Evolutionary conservation across 805 yeast species (phyloP).

Genomic region (Kregervanrija fluxuum): DNA sequence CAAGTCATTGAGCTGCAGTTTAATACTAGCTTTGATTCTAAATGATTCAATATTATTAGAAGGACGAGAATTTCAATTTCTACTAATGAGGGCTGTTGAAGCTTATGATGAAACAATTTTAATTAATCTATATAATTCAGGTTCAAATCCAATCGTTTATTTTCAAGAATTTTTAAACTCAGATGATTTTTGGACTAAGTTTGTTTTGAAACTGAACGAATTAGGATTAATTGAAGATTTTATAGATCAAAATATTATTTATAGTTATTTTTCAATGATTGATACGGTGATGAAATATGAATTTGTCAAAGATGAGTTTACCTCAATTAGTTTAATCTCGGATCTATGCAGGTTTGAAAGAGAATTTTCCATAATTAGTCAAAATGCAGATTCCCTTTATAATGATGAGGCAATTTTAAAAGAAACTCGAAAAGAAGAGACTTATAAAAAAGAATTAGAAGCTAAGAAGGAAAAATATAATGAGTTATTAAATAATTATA

Average conservation of each 20-base stretch:
- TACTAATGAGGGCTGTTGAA: constrained; percentile 20
- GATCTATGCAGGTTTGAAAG: constrained; percentile 8
- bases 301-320: not conserved
- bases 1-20: constrained; percentile 6
- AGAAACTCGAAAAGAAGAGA: constrained; percentile 10
- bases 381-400: not conserved
- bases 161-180: constrained; percentile 8
- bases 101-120: constrained; percentile 9
- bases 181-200: constrained; percentile 16
- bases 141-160: constrained; percentile 11
- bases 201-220: constrained; percentile 8
- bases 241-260: constrained; percentile 14
- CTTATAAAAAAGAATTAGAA: constrained; percentile 10
- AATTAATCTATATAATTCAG: constrained; percentile 6
- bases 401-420: constrained; percentile 3
- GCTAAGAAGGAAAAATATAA: constrained; percentile 16
- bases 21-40: constrained; percentile 13
- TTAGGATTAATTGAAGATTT: constrained; percentile 9
- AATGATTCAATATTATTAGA: constrained; percentile 8
- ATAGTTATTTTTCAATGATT: constrained; percentile 19
- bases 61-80: constrained; percentile 14
- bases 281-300: constrained; percentile 9
- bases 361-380: constrained; percentile 6
- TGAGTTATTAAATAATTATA: constrained; percentile 25
- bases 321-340: not conserved